Conservation (phyloP, 106 monocot genomes). For the Dendrobium chrysotoxum region DNA sequence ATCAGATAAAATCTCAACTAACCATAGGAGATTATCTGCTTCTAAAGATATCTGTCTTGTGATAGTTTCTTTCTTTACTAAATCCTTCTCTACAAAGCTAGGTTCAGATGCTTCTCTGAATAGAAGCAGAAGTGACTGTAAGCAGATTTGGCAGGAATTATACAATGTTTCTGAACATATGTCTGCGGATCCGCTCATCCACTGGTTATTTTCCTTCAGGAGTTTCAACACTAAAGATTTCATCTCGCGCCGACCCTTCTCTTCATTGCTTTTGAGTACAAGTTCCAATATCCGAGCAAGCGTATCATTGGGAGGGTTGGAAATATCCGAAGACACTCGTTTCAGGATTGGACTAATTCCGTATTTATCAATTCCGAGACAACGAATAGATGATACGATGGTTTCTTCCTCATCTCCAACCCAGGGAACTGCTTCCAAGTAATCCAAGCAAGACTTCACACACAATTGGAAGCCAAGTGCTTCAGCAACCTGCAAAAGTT, state of each 20-base stretch:
- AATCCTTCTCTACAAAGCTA: constrained; percentile 35
- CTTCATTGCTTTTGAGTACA: constrained; percentile 84
- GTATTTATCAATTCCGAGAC: constrained; percentile 45
- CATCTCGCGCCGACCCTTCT: constrained; percentile 83
- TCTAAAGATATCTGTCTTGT: constrained; percentile 56
- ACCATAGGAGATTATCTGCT: constrained; percentile 84
- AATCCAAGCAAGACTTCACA: constrained; percentile 86
- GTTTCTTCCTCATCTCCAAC: constrained; percentile 91
- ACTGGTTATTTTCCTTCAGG: constrained; percentile 68
- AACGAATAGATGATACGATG: constrained; percentile 59
- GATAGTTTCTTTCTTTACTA: constrained; percentile 40
- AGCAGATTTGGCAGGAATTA: constrained; percentile 56
- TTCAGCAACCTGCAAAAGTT: constrained; percentile 68
- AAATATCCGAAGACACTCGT: constrained; percentile 67
- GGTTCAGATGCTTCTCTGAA: constrained; percentile 58
- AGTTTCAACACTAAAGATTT: constrained; percentile 86
- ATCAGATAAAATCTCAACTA: constrained; percentile 78
- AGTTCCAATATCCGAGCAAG: constrained; percentile 73
- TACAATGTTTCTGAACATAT: constrained; percentile 67
- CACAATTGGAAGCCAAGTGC: constrained; percentile 62
- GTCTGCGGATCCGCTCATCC: constrained; percentile 42
- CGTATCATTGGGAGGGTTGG: constrained; percentile 67
- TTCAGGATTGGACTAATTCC: constrained; percentile 66
- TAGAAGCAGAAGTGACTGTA: constrained; percentile 47
- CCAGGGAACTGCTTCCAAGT: constrained; percentile 96